Evolutionary conservation across 225 moss, liverwort and hornwort genomes (phyloP).

Genomic region (Bryoerythrophyllum caledonicum): DNA sequence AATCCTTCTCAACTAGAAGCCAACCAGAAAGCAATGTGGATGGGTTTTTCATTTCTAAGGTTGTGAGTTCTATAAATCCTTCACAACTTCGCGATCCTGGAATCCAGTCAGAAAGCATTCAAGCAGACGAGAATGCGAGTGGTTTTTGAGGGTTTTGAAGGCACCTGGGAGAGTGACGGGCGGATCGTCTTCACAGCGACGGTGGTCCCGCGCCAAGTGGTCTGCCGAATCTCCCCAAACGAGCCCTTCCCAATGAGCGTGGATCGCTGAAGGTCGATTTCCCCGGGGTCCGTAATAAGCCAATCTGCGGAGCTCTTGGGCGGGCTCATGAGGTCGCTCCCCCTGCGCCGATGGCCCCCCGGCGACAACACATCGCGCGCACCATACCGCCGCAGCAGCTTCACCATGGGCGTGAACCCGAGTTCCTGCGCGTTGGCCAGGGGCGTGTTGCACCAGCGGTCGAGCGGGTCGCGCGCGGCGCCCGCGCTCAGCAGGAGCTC

Average conservation of each 20-base stretch:
- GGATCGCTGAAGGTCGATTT: slow-evolving; percentile 54
- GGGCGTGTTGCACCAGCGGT: slow-evolving; percentile 53
- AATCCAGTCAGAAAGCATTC: neutral
- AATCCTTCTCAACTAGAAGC: too few species aligned
- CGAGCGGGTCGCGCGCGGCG: slow-evolving; percentile 36
- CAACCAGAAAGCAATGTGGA: too few species aligned
- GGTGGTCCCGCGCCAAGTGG: slow-evolving; percentile 78
- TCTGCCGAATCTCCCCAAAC: slow-evolving; percentile 77
- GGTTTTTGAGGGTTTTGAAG: neutral
- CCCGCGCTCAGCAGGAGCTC: slow-evolving; percentile 42
- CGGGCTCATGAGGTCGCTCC: slow-evolving; percentile 28
- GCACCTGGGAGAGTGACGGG: slow-evolving; percentile 52
- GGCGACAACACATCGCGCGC: slow-evolving; percentile 24
- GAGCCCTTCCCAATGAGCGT: slow-evolving; percentile 78
- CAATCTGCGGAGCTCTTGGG: slow-evolving; percentile 56
- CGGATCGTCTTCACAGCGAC: slow-evolving; percentile 93
- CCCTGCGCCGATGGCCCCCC: slow-evolving; percentile 11
- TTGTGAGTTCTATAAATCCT: slow-evolving; percentile 31
- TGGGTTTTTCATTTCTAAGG: too few species aligned
- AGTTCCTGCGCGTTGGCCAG: slow-evolving; percentile 56
- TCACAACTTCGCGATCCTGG: too few species aligned
- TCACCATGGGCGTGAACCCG: slow-evolving; percentile 48
- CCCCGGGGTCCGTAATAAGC: slow-evolving; percentile 62
- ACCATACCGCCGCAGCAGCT: slow-evolving; percentile 55
- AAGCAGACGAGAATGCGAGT: neutral